phyloP scores from a whole-genome alignment of 148 eudicot species.

The Nepenthes gracilis region DNA sequence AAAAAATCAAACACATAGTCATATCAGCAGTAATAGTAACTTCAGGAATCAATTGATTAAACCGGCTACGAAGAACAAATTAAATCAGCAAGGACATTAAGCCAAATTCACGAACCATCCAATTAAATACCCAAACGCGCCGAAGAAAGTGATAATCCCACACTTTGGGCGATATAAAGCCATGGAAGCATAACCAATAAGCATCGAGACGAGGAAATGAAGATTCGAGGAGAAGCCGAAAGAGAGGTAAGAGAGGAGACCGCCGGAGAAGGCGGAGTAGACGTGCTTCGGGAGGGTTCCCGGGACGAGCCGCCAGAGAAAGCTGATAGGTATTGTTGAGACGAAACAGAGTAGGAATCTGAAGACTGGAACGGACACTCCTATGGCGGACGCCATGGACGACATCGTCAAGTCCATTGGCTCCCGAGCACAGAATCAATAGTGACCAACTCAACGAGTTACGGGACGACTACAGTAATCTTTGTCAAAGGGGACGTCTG shows the following conservation, averaged over 20 bases:
- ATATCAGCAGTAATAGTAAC: too few species aligned
- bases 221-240: conserved; percentile 76
- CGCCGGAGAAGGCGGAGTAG: conserved; percentile 62
- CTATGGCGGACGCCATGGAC: conserved; percentile 57
- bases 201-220: conserved; percentile 68
- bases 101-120: conserved; percentile 25
- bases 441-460: too few species aligned
- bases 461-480: too few species aligned
- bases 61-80: neutral
- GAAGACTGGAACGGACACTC: conserved; percentile 63
- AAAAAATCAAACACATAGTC: too few species aligned
- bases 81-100: neutral
- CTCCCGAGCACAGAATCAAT: too few species aligned
- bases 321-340: conserved; percentile 66
- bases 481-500: too few species aligned
- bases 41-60: too few species aligned
- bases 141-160: conserved; percentile 58
- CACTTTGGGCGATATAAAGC: conserved; percentile 41
- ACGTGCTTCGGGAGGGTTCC: conserved; percentile 50
- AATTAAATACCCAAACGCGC: conserved; percentile 65
- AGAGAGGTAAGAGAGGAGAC: conserved; percentile 48
- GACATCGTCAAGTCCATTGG: conserved; percentile 19
- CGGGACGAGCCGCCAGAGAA: conserved; percentile 54
- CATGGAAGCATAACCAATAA: conserved; percentile 61
- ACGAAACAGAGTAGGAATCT: conserved; percentile 58